A percentile compares a stretch with the other conserved stretches of the same genome.
Evolutionary conservation across 345 rosid genomes (phyloP).

Genomic region (Punica granatum): DNA sequence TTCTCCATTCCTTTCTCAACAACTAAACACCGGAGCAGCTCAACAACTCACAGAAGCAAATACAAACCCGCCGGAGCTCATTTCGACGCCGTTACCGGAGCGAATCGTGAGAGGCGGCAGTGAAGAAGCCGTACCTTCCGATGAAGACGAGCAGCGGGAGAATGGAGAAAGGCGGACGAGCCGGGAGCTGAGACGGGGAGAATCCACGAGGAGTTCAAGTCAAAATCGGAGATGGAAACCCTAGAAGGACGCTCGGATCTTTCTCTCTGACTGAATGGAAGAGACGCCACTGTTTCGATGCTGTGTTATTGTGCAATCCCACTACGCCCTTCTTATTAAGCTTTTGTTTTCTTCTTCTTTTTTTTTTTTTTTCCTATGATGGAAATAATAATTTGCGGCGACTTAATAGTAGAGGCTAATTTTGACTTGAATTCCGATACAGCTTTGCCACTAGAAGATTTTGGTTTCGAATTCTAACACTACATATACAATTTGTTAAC

Average conservation of each 20-base stretch:
- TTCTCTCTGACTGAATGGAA: not conserved
- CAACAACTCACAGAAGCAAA: not conserved
- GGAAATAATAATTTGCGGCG: not conserved
- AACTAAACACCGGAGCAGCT: not conserved
- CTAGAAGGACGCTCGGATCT: constrained; percentile 5
- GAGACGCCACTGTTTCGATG: not conserved
- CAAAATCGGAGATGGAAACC: constrained; percentile 7
- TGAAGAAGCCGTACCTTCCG: constrained; percentile 3
- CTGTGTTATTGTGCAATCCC: constrained; percentile 12
- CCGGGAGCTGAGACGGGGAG: not conserved
- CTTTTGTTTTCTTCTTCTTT: not conserved
- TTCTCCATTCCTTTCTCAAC: not conserved
- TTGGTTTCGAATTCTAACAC: too few species aligned
- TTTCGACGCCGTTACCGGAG: not conserved
- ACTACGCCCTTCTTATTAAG: constrained; percentile 6
- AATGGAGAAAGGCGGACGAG: not conserved
- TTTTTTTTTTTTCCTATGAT: not conserved
- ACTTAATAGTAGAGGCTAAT: too few species aligned
- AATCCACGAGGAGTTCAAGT: not conserved
- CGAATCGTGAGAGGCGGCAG: not conserved
- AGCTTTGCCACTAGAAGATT: too few species aligned
- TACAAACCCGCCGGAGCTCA: not conserved
- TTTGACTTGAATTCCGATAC: too few species aligned
- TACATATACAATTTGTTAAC: too few species aligned
- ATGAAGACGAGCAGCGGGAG: not conserved